Evolutionary conservation across 2,329 filamentous ascomycete species (phyloP), one percentile per base, ranked within the genome.

Genomic region (Phialemonium atrogriseum): DNA sequence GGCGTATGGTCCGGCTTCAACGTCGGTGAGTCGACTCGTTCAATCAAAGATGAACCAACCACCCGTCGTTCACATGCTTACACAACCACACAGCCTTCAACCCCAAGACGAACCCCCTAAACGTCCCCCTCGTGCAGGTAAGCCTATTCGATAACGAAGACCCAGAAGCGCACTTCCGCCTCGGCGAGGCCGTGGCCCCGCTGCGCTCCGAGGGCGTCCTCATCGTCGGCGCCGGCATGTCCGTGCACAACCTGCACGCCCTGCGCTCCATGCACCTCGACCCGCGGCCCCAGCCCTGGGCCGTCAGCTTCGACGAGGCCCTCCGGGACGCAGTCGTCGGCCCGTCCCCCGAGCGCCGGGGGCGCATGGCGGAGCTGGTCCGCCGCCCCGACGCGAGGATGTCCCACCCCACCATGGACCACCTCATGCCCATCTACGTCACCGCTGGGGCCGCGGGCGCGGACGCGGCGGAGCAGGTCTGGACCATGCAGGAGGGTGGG

Each of bases 221-320:
- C 29, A 76, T 87, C 37, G 71, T 87, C 27, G 73, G 72, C 15
- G 80, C 79, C 1, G 82, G 82, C 9, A 85, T 86, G 80, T 78
- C 80, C 1, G 81, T 83, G 14, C 80, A 84, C 45, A 84, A 84
- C 43, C 58, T 83, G 21, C 63, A 71, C 1, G 73, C 82, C 40
- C 30, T 73, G 43, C 57, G 56, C 12, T 59, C 62, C 44, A 52
- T 58, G 10, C 59, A 62, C 42, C 63, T 60, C 7, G 54, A 62
- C 27, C 54, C 60, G 9, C 45, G 44, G 8, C 67, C 71, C 1
- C 39, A 76, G 44, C 68, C 74, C 9, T 80, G 80, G 45, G 56
- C 70, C 2, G 61, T 66, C 21, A 71, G 66, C 31, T 87, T 86
- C 44, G 74, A 89, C 40, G 66, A 76, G 27, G 74, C 78, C 2